Percentiles rank a stretch among this genome's conserved stretches.
Evolutionary conservation across 2,329 filamentous ascomycete genomes (phyloP).

Genomic region (Ophiostoma australiae): DNA sequence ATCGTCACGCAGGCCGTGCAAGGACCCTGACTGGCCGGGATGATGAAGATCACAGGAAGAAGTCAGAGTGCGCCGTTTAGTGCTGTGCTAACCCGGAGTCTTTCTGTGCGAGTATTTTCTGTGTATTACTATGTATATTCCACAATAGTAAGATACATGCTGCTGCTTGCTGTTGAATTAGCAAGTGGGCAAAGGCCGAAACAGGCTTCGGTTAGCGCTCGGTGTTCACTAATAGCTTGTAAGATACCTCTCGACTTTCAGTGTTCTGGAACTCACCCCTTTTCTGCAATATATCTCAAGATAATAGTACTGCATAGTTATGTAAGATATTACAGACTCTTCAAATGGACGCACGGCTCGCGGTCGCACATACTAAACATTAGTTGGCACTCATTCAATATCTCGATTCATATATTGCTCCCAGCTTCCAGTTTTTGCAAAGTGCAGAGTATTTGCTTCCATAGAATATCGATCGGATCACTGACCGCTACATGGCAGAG

Average conservation of each 20-base stretch:
- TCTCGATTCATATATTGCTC: not conserved
- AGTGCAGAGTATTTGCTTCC: not conserved
- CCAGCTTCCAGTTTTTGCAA: too few species aligned
- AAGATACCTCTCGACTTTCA: not conserved
- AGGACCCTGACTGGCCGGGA: slow-evolving; percentile 21
- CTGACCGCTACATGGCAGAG: not conserved
- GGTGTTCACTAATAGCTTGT: not conserved
- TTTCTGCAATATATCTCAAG: not conserved
- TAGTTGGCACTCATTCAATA: not conserved
- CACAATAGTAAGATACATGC: not conserved
- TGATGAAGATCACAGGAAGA: not conserved
- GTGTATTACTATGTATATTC: not conserved
- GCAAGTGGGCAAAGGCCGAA: not conserved
- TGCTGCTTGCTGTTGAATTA: not conserved
- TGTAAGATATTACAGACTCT: not conserved
- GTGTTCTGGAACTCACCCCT: not conserved
- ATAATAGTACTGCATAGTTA: not conserved
- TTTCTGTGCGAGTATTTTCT: not conserved
- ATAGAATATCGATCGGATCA: not conserved
- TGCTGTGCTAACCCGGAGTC: not conserved
- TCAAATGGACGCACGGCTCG: slow-evolving; percentile 2
- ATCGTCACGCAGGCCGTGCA: slow-evolving; percentile 18
- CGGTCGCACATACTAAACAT: not conserved
- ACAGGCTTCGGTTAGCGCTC: not conserved
- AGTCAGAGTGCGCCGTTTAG: not conserved